These are phyloP conservation scores for Crithidia acanthocephali DNA, from an alignment of 208 protist species.

Conservation along the genomic window DNA sequence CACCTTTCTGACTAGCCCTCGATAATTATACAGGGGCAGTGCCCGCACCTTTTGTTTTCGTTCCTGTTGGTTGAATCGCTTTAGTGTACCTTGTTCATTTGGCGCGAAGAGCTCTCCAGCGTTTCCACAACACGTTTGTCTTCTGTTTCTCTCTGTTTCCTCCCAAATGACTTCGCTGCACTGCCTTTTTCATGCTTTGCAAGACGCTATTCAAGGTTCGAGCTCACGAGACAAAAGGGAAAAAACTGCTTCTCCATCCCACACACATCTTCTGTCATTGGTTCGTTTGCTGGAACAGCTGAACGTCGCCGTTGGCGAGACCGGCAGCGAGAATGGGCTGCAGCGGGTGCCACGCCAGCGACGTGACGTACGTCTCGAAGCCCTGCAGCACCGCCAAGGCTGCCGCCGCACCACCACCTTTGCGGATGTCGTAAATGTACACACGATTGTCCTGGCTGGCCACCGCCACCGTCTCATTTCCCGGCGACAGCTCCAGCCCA, in stretches of 20 bases:
- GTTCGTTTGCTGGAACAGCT: constrained; percentile 2
- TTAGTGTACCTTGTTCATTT: no score
- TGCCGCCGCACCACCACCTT: constrained; percentile 3
- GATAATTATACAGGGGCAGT: no score
- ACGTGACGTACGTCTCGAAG: constrained; percentile 43
- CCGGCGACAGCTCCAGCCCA: constrained; percentile 65
- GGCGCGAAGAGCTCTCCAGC: no score
- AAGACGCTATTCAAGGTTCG: no score
- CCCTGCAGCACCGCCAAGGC: constrained; percentile 49
- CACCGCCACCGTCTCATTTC: constrained; percentile 58
- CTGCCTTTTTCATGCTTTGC: no score
- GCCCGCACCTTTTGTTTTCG: no score
- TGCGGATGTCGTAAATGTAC: constrained; percentile 75
- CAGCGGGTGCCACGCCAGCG: constrained; percentile 73
- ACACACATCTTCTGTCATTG: background rate
- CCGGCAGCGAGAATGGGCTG: constrained; percentile 67
- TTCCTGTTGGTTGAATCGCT: no score
- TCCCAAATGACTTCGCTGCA: no score
- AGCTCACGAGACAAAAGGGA: no score
- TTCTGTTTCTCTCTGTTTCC: no score
- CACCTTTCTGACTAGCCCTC: no score
- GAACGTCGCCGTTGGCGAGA: constrained; percentile 32
- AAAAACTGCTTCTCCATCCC: background rate
- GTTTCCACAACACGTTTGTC: no score
- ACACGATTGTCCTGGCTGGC: constrained; percentile 75